Evolutionary conservation across 73 alveolate species (phyloP), one percentile per base, ranked within the genome.

Genomic region (Uronychia binucleata): DNA sequence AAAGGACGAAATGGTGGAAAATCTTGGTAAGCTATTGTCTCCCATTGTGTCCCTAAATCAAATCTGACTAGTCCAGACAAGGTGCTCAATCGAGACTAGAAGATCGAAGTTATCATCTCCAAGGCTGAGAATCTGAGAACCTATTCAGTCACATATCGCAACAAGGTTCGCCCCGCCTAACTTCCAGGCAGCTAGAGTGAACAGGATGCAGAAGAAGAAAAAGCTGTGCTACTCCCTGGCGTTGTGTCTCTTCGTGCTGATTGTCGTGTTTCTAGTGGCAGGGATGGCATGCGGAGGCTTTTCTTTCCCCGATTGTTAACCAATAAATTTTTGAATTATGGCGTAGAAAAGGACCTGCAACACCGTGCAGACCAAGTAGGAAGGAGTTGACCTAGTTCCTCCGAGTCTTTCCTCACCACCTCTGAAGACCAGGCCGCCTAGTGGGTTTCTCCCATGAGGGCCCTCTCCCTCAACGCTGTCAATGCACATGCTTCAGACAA

Each of bases 1-100:
- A 13, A 89, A 89, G 86, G 86, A 89, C 74, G 84, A 79, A 0
- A 78, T 89, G 91, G 89, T 89, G 14, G 90, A 89, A 77, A 89
- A 89, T 74, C 26, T 89, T 46, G 90, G 74, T 30, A n/a, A n/a
- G n/a, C n/a, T 46, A 46, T 19, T 46, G 67, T 5, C 5, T 11
- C 5, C 19, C 67, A 46, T 46, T 46, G 5, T 46, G n/a, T 46
- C 67, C 19, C 67, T 19, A 5, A 46, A 46, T 46, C 67, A 46
- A 19, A 46, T 46, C 67, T 46, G 19, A 46, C 67, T 19, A 11
- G 5, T 46, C 19, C 19, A 46, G 67, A 46, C 19, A 75, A 30
- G 27, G 27, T 75, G 58, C 81, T 75, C 27, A 30, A 86, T 30
- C 77, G 95, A 83, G 95, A 89, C 30, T 79, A 83, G 28, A 89